Percentiles rank a stretch among this genome's conserved stretches.
Evolutionary conservation across 2,329 filamentous ascomycete genomes (phyloP).

Genomic region (Alternaria longipes): DNA sequence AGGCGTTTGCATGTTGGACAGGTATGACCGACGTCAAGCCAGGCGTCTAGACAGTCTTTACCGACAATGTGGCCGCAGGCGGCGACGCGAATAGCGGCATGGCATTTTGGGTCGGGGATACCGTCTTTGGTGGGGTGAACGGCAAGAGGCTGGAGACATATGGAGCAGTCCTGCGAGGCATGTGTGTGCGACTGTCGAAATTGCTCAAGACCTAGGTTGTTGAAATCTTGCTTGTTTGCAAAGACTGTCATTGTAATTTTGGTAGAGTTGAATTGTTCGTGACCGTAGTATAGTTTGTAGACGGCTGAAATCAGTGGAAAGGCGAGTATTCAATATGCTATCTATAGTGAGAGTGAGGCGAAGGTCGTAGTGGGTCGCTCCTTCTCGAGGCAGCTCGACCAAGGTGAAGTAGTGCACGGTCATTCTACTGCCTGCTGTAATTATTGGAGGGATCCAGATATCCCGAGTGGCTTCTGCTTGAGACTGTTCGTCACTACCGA

Average conservation of each 20-base stretch:
- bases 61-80: conserved; percentile 32
- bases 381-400: background rate
- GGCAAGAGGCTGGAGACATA: conserved; percentile 25
- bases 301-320: background rate
- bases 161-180: conserved; percentile 27
- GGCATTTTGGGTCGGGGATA: conserved; percentile 1
- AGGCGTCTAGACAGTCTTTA: conserved; percentile 26
- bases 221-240: conserved; percentile 24
- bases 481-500: background rate
- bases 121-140: conserved; percentile 8
- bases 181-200: conserved; percentile 17
- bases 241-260: conserved; percentile 22
- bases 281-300: background rate
- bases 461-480: background rate
- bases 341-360: conserved; percentile 1
- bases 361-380: background rate
- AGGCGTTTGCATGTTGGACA: conserved; percentile 32
- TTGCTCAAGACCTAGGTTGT: conserved; percentile 17
- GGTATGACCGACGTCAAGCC: conserved; percentile 28
- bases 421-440: background rate
- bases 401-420: conserved; percentile 1
- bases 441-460: background rate
- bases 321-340: background rate
- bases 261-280: background rate
- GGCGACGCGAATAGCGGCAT: conserved; percentile 26